phyloP scores from a whole-genome alignment of 2,329 filamentous ascomycete species.

The Alternaria ventricosa region DNA sequence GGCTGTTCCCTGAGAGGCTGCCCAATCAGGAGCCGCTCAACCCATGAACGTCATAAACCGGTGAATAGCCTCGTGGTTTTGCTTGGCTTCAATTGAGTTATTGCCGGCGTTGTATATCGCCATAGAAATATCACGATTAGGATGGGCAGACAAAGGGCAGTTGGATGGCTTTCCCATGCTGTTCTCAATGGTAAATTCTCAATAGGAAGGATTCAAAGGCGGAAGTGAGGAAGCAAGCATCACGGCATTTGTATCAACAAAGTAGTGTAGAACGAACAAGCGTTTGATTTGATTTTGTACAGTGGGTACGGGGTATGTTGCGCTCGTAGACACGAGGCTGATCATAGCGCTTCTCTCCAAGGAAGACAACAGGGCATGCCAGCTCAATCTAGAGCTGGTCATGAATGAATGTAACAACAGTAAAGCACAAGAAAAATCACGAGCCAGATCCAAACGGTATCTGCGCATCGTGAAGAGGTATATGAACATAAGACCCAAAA shows the following conservation, averaged over 20 bases:
- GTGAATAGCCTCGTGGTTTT: slow-evolving; percentile 10
- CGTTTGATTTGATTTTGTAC: slow-evolving; percentile 22
- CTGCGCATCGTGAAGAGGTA: slow-evolving; percentile 10
- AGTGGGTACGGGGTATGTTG: slow-evolving; percentile 13
- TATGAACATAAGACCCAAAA: slow-evolving; percentile 26
- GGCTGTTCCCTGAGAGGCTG: slow-evolving; percentile 10
- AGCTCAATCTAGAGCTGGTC: slow-evolving; percentile 11
- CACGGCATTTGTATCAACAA: background rate
- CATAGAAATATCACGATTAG: too few relatives aligned
- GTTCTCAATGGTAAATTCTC: background rate
- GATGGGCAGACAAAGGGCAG: background rate
- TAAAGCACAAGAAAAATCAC: slow-evolving; percentile 10
- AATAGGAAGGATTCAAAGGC: too few relatives aligned
- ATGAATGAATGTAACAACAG: slow-evolving; percentile 22
- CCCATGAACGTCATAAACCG: slow-evolving; percentile 20
- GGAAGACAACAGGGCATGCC: slow-evolving; percentile 22
- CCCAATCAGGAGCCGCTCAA: slow-evolving; percentile 19
- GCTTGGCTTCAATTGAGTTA: background rate
- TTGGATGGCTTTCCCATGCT: background rate
- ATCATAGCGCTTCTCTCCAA: slow-evolving; percentile 16
- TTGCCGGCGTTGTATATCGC: too few relatives aligned
- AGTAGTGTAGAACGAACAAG: slow-evolving; percentile 9
- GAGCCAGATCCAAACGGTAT: slow-evolving; percentile 17
- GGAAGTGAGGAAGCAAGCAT: background rate
- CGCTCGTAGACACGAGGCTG: slow-evolving; percentile 14